Evolutionary conservation across 176 grass and related monocot species (phyloP).

Genomic region (Eragrostis curvula): DNA sequence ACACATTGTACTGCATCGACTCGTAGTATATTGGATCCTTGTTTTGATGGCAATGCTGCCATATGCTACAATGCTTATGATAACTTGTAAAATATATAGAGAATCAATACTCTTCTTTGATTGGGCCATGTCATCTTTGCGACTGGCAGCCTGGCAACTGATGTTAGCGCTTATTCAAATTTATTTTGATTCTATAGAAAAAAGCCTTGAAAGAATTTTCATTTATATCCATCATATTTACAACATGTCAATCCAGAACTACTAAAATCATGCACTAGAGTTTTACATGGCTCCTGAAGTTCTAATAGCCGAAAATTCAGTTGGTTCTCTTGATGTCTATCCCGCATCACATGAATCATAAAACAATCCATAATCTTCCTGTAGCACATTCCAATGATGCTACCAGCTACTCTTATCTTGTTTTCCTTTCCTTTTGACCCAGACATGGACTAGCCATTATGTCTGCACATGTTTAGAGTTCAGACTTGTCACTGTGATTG

Average conservation of each 20-base stretch:
- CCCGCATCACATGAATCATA: slow-evolving; percentile 36
- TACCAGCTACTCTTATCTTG: slow-evolving; percentile 20
- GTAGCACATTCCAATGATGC: slow-evolving; percentile 41
- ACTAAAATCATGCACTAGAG: not conserved
- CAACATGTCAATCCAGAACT: slow-evolving; percentile 21
- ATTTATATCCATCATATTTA: not conserved
- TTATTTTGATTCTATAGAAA: not conserved
- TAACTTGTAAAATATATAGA: not conserved
- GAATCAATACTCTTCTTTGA: not conserved
- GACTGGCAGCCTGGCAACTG: slow-evolving; percentile 8
- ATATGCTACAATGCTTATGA: not conserved
- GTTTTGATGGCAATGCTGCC: not conserved
- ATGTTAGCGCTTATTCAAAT: not conserved
- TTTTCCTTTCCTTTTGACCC: slow-evolving; percentile 39
- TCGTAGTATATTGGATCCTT: not conserved
- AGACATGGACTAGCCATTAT: slow-evolving; percentile 25
- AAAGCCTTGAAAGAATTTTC: not conserved
- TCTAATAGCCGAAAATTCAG: not conserved
- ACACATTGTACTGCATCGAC: not conserved
- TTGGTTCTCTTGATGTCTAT: slow-evolving; percentile 24
- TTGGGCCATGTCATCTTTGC: slow-evolving; percentile 9
- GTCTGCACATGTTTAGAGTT: slow-evolving; percentile 46
- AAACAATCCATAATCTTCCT: not conserved
- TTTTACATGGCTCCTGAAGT: slow-evolving; percentile 32
- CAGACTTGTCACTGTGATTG: slow-evolving; percentile 16